Conservation (phyloP, 345 rosid genomes). For the Gossypium mustelinum region DNA sequence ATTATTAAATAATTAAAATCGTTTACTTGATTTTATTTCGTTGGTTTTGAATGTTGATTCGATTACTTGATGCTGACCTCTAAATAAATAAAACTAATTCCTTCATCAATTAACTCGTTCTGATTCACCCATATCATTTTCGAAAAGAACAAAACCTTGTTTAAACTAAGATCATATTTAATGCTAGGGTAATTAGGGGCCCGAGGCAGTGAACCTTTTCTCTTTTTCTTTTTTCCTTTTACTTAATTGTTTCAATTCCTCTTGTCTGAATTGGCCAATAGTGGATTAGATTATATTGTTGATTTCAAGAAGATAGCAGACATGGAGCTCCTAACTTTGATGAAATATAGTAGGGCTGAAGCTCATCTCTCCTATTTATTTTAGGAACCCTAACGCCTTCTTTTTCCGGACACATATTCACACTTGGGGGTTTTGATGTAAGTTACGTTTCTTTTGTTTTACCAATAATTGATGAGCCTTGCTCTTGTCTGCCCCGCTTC, state of each 20-base stretch:
- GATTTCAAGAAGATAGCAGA: background rate
- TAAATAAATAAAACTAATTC: no score
- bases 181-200: constrained; percentile 34
- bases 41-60: no score
- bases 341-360: background rate
- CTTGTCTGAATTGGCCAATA: background rate
- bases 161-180: background rate
- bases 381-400: constrained; percentile 7
- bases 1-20: no score
- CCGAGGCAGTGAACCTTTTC: constrained; percentile 27
- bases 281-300: constrained; percentile 14
- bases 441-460: background rate
- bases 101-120: no score
- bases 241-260: background rate
- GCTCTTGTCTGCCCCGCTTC: background rate
- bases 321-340: constrained; percentile 27
- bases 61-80: no score
- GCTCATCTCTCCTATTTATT: background rate
- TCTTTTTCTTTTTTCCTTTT: background rate
- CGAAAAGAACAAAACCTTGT: no score
- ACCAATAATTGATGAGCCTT: background rate
- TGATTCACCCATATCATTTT: no score
- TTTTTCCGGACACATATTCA: background rate
- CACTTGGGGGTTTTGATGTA: constrained; percentile 26
- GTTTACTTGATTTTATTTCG: no score